These are phyloP conservation scores for Viridothelium virens DNA, from an alignment of 495 filamentous ascomycete species.

Conservation along the genomic window DNA sequence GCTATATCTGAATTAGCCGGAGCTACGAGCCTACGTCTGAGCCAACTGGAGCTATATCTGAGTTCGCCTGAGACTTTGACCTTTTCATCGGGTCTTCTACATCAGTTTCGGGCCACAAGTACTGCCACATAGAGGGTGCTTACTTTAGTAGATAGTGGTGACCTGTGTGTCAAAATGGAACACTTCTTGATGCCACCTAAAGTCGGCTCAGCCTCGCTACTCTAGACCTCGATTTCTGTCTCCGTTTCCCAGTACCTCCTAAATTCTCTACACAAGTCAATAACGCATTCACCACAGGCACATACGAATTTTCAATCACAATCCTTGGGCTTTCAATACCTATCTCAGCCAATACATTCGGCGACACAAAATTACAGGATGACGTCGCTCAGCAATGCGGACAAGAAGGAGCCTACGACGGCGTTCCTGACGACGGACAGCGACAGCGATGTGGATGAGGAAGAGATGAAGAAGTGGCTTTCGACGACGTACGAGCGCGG, in stretches of 20 bases:
- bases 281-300: not conserved
- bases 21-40: too few relatives aligned
- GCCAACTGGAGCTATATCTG: too few relatives aligned
- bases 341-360: not conserved
- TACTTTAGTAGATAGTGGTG: not conserved
- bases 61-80: too few relatives aligned
- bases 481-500: constrained; percentile 6
- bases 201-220: not conserved
- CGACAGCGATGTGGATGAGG: not conserved
- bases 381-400: not conserved
- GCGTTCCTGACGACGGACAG: not conserved
- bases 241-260: not conserved
- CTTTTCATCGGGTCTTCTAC: too few relatives aligned
- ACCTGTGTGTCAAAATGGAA: not conserved
- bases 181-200: not conserved
- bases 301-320: not conserved
- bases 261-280: not conserved
- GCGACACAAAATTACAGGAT: not conserved
- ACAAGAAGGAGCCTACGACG: not conserved
- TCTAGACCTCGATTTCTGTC: constrained; percentile 5
- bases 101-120: not conserved
- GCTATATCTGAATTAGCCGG: too few relatives aligned
- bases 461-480: constrained; percentile 1
- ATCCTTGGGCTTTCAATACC: not conserved
- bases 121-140: not conserved